Evolutionary conservation across 2,329 filamentous ascomycete genomes (phyloP), one percentile per base, ranked within the genome.

Genomic region (Venturia carpophila): DNA sequence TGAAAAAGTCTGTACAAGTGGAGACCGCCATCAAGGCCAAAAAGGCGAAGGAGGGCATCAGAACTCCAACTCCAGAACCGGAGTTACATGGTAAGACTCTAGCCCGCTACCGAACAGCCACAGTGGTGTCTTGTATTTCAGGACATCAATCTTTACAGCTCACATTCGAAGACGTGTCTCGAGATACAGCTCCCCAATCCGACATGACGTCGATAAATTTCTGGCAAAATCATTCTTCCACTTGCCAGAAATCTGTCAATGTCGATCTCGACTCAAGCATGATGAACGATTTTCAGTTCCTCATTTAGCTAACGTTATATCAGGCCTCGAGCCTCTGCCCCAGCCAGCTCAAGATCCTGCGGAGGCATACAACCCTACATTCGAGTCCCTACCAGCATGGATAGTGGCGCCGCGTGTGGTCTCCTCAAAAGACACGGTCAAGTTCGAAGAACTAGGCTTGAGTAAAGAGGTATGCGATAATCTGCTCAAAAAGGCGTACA

Each of bases 381-480:
- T 91, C 74, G 87, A 91, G 39, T 89, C 89, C 0, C 79, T 96
- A 2, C 93, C 93, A 0, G 70, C 80, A 2, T 97, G 93, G 93
- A 80, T 97, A 15, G 85, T 88, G 5, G 82, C 86, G 15, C 92
- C 92, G 0, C 82, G 88, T n/a, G 82, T 84, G 34, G 85, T 92
- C 4, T 81, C 86, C 0, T 80, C 85, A 10, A 81, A 84, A 5
- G 81, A 82, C 11, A 83, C 79, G 41, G 78, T 79, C 0, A 78
- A 85, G 0, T 96, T 96, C 69, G 72, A 77, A 1, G 79, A 84
- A 5, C 76, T 94, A 0, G 85, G 85, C 0, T 82, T 96, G 45
- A 77, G 83, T 19, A 71, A 81, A 5, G 83, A 85, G 56, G 80
- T 87, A 10, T 78, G 86, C 1, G 58, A 55, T 13, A 66, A 66